These are phyloP conservation scores for Ceriops decandra DNA, from an alignment of 345 rosid genomes.

Conservation along the genomic window DNA sequence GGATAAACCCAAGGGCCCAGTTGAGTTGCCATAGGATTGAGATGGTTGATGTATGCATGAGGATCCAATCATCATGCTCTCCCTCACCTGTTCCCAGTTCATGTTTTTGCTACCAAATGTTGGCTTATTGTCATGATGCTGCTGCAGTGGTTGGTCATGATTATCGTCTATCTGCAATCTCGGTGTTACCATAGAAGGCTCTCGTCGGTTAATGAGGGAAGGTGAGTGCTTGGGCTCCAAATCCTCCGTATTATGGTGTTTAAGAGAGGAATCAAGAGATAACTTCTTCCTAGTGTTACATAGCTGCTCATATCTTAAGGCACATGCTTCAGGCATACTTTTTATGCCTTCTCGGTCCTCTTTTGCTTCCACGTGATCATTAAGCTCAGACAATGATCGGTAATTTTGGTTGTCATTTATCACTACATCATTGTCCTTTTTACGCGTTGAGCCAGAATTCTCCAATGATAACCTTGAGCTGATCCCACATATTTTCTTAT, in stretches of 20 bases:
- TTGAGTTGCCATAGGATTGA: background rate
- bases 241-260: constrained; percentile 22
- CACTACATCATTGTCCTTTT: constrained; percentile 16
- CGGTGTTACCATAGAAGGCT: background rate
- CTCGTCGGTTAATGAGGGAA: background rate
- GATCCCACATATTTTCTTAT: constrained; percentile 23
- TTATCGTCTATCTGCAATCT: constrained; percentile 1
- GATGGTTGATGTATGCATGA: constrained; percentile 11
- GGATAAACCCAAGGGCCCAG: constrained; percentile 1
- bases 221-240: constrained; percentile 17
- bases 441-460: constrained; percentile 26
- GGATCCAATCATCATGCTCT: constrained; percentile 6
- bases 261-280: constrained; percentile 34
- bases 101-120: constrained; percentile 4
- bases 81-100: constrained; percentile 2
- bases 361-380: constrained; percentile 15
- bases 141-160: constrained; percentile 4
- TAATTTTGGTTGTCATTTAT: constrained; percentile 14
- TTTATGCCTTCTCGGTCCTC: constrained; percentile 26
- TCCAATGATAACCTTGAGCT: constrained; percentile 40
- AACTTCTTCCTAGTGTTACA: constrained; percentile 29
- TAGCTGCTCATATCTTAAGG: constrained; percentile 10
- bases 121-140: constrained; percentile 7
- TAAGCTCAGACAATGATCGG: background rate
- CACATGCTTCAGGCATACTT: constrained; percentile 14